These are phyloP conservation scores for Glebionis coronaria DNA, from an alignment of 129 eudicot genomes.

Conservation along the genomic window DNA sequence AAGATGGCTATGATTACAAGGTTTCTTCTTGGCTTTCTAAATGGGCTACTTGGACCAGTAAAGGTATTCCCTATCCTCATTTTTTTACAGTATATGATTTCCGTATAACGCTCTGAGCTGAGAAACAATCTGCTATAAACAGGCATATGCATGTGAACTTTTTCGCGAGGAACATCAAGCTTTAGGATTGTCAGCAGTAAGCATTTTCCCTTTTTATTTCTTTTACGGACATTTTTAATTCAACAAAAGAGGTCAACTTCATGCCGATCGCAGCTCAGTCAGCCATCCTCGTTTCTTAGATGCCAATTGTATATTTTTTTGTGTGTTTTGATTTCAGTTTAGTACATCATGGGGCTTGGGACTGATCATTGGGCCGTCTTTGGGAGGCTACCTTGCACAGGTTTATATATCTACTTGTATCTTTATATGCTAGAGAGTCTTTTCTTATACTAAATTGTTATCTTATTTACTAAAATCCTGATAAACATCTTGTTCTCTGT, in stretches of 20 bases:
- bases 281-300: too few species aligned
- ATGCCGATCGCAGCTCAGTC: too few species aligned
- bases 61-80: constrained; percentile 43
- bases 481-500: too few species aligned
- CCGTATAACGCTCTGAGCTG: background rate
- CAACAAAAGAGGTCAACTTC: background rate
- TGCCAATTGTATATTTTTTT: too few species aligned
- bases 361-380: constrained; percentile 80
- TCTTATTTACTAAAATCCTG: too few species aligned
- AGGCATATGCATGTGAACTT: constrained; percentile 87
- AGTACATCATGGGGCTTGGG: constrained; percentile 95
- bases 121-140: constrained; percentile 8
- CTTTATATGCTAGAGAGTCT: constrained; percentile 7
- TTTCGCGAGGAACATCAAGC: constrained; percentile 63
- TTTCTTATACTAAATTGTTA: too few species aligned
- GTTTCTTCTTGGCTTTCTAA: constrained; percentile 77
- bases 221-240: background rate
- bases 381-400: constrained; percentile 97
- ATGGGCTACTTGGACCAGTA: constrained; percentile 80
- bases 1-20: constrained; percentile 87
- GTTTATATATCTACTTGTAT: constrained; percentile 25
- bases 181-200: constrained; percentile 67
- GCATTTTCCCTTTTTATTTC: constrained; percentile 17
- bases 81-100: background rate
- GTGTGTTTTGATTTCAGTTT: constrained; percentile 37